Evolutionary conservation across 2,329 filamentous ascomycete genomes (phyloP), one percentile per base, ranked within the genome.

Genomic region (Colletotrichum tanaceti): DNA sequence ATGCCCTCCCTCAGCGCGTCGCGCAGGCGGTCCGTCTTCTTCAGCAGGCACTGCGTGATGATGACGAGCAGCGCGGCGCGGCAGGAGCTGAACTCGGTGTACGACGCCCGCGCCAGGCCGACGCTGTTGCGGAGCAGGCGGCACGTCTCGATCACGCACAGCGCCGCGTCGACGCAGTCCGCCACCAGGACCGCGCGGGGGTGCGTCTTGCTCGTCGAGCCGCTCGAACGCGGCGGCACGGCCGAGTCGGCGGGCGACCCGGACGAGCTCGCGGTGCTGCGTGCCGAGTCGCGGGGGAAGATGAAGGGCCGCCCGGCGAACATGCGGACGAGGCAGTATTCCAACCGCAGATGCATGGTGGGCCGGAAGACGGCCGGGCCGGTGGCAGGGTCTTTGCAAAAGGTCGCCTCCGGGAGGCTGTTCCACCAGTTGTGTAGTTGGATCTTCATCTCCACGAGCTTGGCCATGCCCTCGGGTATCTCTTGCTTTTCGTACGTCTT

Each of bases 1-100:
- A 86, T 81, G 9, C 84, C 84, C 46, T 83, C 81, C n/a, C 83
- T 77, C 3, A 86, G 75, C 10, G 80, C 79, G 47, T 83, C 81
- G 32, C 82, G 81, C 14, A 85, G 78, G 39, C 75, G 72, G 59
- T 81, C 79, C 13, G 79, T 79, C 52, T 76, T 78, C 64, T 76
- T 76, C 47, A 77, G 78, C 44, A 81, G 73, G 52, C 78, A 81
- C 55, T 81, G 79, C 2, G 79, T 79, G 39, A 80, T 79, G 53
- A 81, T 76, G 35, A 87, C 85, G 3, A 87, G 78, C 6, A 87
- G 76, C 10, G 85, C 85, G 11, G 84, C 85, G 49, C 85, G 84
- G 58, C 84, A 86, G 3, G 85, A 84, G 73, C 83, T 86, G 72
- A 86, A 87, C 70, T 87, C 85, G 4, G 84, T 86, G 71, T 87